A percentile compares a stretch with the other conserved stretches of the same genome.
Conservation (phyloP, 176 grass and related monocot genomes). For the Aegilops tauschii region DNA sequence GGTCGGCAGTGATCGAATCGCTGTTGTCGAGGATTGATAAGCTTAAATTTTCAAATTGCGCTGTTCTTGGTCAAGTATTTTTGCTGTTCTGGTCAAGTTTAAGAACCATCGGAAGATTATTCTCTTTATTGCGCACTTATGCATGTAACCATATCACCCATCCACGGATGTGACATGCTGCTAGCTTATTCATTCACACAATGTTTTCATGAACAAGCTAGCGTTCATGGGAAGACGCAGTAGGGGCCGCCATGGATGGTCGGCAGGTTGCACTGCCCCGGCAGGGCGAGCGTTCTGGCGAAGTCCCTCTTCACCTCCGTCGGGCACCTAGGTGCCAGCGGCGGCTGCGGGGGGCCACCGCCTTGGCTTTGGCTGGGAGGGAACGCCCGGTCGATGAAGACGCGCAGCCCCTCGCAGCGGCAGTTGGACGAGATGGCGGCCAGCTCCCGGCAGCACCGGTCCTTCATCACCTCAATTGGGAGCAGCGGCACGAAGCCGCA, state of each 20-base stretch:
- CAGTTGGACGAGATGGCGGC: background rate
- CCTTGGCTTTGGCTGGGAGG: background rate
- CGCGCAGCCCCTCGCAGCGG: background rate
- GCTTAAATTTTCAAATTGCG: too few relatives aligned
- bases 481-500: background rate
- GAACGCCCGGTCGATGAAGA: background rate
- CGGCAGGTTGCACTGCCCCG: background rate
- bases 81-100: too few relatives aligned
- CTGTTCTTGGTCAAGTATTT: too few relatives aligned
- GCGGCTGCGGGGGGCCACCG: background rate
- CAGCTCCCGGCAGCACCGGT: conserved; percentile 11
- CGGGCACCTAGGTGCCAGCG: background rate
- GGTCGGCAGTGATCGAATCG: too few relatives aligned
- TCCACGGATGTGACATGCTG: too few relatives aligned
- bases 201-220: too few relatives aligned
- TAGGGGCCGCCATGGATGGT: conserved; percentile 14
- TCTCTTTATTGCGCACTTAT: too few relatives aligned
- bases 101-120: too few relatives aligned
- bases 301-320: background rate
- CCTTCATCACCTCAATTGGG: background rate
- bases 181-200: too few relatives aligned
- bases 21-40: too few relatives aligned
- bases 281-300: background rate
- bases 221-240: background rate
- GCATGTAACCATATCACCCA: too few relatives aligned